phyloP scores from a whole-genome alignment of 345 rosid species.

The Dovyalis caffra region DNA sequence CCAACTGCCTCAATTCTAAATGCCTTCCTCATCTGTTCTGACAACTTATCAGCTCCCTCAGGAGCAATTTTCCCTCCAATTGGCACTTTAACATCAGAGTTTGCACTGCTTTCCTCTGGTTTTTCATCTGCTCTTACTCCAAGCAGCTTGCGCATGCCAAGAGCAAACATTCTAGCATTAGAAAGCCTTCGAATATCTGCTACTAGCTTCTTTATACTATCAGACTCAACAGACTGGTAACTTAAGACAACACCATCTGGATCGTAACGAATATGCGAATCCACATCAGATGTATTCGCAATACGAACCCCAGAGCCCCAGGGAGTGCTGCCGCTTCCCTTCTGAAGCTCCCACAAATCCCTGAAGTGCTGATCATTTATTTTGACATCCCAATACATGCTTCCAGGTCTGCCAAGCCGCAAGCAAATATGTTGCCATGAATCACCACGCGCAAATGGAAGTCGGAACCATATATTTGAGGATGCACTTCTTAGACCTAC shows the following conservation, averaged over 20 bases:
- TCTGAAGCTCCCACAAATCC: conserved; percentile 98
- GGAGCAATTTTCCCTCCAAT: conserved; percentile 57
- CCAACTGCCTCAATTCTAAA: conserved; percentile 97
- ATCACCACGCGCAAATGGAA: conserved; percentile 75
- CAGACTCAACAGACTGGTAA: conserved; percentile 87
- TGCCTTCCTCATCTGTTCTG: conserved; percentile 81
- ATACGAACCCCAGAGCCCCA: conserved; percentile 97
- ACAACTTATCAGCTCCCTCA: conserved; percentile 71
- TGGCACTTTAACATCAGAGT: conserved; percentile 47
- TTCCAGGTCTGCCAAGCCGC: conserved; percentile 98
- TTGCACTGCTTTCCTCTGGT: conserved; percentile 54
- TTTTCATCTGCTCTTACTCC: conserved; percentile 84
- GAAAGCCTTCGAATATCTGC: conserved; percentile 93
- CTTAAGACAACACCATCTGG: conserved; percentile 95
- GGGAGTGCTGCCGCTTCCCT: conserved; percentile 68
- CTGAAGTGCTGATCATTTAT: conserved; percentile 94
- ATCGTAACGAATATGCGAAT: conserved; percentile 91
- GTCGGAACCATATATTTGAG: conserved; percentile 93
- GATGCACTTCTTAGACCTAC: conserved; percentile 68
- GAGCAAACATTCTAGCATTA: conserved; percentile 90
- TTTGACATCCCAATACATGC: conserved; percentile 98
- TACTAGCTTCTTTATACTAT: conserved; percentile 88
- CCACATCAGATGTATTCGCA: conserved; percentile 88
- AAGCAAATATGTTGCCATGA: conserved; percentile 95
- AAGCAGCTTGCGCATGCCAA: conserved; percentile 91